Evolutionary conservation across 345 rosid species (phyloP).

Genomic region (Populus nigra): DNA sequence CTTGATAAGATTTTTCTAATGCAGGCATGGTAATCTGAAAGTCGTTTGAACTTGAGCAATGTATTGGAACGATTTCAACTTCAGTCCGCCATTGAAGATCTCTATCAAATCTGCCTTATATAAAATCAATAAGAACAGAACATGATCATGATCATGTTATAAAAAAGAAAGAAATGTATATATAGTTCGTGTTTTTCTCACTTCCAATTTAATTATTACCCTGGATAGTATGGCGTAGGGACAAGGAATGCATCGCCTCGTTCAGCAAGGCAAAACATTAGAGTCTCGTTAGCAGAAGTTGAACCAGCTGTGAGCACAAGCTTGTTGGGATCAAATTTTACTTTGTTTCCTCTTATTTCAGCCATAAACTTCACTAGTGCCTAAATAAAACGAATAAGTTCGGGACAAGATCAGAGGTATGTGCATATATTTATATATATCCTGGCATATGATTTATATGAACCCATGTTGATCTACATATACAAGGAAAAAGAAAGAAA

Average conservation of each 20-base stretch:
- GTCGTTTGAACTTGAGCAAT: constrained; percentile 25
- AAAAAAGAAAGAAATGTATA: neutral
- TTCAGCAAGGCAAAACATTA: constrained; percentile 34
- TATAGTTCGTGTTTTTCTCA: no score
- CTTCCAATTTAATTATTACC: constrained; percentile 14
- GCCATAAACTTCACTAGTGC: constrained; percentile 23
- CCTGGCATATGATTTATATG: neutral
- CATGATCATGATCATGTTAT: no score
- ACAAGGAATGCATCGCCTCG: constrained; percentile 32
- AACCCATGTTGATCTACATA: neutral
- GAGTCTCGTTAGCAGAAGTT: constrained; percentile 35
- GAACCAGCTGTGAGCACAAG: constrained; percentile 37
- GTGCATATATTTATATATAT: neutral
- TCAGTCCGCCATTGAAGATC: constrained; percentile 36
- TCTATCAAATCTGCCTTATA: constrained; percentile 30
- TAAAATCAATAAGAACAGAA: no score
- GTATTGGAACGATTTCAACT: constrained; percentile 36
- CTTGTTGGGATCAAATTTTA: constrained; percentile 26
- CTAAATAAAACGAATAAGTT: constrained; percentile 3
- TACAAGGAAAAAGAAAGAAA: neutral
- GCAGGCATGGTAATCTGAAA: constrained; percentile 22
- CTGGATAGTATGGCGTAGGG: constrained; percentile 37
- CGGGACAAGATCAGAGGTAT: neutral
- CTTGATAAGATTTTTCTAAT: constrained; percentile 16
- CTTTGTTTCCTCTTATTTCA: constrained; percentile 29